phyloP scores from a whole-genome alignment of 192 early-diverging fungal genomes.

The Linderina pennispora region DNA sequence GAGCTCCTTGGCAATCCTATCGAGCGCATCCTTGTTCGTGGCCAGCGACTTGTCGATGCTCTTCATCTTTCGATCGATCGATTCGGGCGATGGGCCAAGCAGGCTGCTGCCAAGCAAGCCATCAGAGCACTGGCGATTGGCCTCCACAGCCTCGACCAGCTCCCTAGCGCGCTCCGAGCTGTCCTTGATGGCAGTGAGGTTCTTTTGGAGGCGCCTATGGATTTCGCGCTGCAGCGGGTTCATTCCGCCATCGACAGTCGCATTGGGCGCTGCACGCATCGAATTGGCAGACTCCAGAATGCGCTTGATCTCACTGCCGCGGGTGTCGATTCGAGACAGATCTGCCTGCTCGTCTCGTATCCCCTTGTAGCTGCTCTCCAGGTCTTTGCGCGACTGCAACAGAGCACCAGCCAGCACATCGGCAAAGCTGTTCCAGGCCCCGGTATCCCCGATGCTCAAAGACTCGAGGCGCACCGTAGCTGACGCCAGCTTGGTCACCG shows the following conservation, averaged over 20 bases:
- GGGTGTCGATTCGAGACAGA: conserved; percentile 28
- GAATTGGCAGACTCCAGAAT: conserved; percentile 15
- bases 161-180: conserved; percentile 17
- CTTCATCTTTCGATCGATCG: conserved; percentile 43
- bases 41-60: conserved; percentile 30
- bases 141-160: conserved; percentile 12
- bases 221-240: conserved; percentile 39
- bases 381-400: conserved; percentile 31
- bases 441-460: conserved; percentile 34
- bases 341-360: conserved; percentile 14
- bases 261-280: conserved; percentile 6
- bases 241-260: conserved; percentile 16
- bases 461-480: conserved; percentile 9
- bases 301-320: conserved; percentile 30
- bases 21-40: conserved; percentile 44
- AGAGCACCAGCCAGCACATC: conserved; percentile 34
- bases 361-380: conserved; percentile 25
- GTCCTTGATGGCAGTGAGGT: conserved; percentile 10
- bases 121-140: conserved; percentile 8
- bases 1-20: conserved; percentile 22
- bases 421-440: conserved; percentile 31
- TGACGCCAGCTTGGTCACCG: conserved; percentile 15
- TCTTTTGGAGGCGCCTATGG: conserved; percentile 22
- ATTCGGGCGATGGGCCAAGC: conserved; percentile 30
- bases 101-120: conserved; percentile 13